Conservation (phyloP, 148 eudicot species). For the Nepenthes gracilis region DNA sequence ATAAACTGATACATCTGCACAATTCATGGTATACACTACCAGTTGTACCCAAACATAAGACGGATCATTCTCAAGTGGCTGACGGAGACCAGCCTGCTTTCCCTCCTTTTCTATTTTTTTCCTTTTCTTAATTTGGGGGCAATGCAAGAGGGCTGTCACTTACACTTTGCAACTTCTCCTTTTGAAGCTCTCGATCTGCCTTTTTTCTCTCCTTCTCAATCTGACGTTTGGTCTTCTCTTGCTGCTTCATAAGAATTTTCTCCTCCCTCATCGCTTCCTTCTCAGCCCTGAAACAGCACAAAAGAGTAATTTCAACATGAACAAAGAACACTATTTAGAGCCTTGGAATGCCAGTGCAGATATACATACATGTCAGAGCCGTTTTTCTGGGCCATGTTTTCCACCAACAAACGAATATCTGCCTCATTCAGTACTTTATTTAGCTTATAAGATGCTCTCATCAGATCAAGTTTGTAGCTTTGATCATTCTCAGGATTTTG, state of each 20-base stretch:
- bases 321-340: constrained; percentile 4
- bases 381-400: constrained; percentile 44
- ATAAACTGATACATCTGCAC: too few species aligned
- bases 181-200: constrained; percentile 67
- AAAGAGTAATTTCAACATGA: constrained; percentile 1
- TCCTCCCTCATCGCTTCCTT: constrained; percentile 42
- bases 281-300: constrained; percentile 46
- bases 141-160: constrained; percentile 11
- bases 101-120: too few species aligned
- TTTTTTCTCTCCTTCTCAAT: constrained; percentile 68
- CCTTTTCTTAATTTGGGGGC: too few species aligned
- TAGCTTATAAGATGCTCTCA: constrained; percentile 61
- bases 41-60: too few species aligned
- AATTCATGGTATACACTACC: too few species aligned
- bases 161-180: constrained; percentile 79
- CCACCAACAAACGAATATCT: constrained; percentile 56
- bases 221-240: constrained; percentile 67
- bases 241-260: constrained; percentile 45
- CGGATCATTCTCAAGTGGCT: too few species aligned
- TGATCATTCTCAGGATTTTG: constrained; percentile 32
- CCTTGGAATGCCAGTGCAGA: not conserved
- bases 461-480: constrained; percentile 27
- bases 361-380: constrained; percentile 57
- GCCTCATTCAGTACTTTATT: constrained; percentile 60
- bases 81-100: too few species aligned